Evolutionary conservation across 192 early-diverging fungal species (phyloP).

Genomic region (Rhizoclosmatium globosum): DNA sequence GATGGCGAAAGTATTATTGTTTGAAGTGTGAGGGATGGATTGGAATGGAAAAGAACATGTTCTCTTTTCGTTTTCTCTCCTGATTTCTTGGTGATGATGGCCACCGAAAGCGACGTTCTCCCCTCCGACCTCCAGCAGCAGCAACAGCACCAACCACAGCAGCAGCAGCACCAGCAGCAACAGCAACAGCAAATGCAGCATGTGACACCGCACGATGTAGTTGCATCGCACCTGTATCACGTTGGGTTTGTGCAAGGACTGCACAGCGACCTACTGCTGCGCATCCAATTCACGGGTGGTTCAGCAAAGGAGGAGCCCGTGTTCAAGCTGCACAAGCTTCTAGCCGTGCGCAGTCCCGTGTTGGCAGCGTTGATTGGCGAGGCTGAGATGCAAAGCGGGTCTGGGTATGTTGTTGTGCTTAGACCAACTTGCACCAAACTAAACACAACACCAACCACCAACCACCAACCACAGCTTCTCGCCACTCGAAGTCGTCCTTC

Average conservation of each 20-base stretch:
- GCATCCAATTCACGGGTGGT: slow-evolving; percentile 30
- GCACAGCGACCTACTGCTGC: slow-evolving; percentile 57
- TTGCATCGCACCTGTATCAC: slow-evolving; percentile 63
- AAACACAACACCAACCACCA: no score
- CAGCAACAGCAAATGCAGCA: slow-evolving; percentile 8
- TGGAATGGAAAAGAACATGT: background rate
- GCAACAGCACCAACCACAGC: slow-evolving; percentile 7
- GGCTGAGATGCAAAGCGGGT: slow-evolving; percentile 34
- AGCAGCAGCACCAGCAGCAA: slow-evolving; percentile 4
- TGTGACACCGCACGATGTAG: slow-evolving; percentile 51
- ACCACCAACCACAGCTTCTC: no score
- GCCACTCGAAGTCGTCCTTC: slow-evolving; percentile 45
- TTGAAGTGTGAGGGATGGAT: slow-evolving; percentile 25
- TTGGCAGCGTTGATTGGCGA: slow-evolving; percentile 50
- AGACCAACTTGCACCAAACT: no score
- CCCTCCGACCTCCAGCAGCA: background rate
- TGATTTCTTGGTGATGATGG: background rate
- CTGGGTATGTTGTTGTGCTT: slow-evolving; percentile 7
- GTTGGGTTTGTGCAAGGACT: slow-evolving; percentile 55
- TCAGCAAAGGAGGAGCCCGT: slow-evolving; percentile 37
- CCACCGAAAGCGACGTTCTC: background rate
- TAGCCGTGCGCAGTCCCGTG: slow-evolving; percentile 55
- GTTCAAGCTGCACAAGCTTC: slow-evolving; percentile 63
- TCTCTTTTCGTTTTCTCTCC: background rate
- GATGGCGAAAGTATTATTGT: slow-evolving; percentile 40